Conservation (phyloP, 495 filamentous ascomycete genomes). For the Entonaema liquescens region DNA sequence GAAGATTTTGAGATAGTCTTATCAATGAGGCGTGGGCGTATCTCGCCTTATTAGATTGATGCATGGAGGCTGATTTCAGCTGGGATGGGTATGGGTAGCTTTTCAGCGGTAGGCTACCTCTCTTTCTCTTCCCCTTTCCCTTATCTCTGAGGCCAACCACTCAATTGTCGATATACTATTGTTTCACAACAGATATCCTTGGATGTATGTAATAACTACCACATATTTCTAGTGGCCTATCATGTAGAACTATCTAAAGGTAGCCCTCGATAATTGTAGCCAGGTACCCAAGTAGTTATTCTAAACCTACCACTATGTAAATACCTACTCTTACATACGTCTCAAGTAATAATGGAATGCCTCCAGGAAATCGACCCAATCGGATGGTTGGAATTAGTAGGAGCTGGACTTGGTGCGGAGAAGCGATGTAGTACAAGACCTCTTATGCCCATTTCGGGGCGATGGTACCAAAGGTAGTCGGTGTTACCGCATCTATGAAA, state of each 20-base stretch:
- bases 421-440: slow-evolving; percentile 19
- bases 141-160: neutral
- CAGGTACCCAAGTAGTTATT: no score
- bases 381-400: neutral
- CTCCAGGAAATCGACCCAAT: neutral
- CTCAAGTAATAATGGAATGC: neutral
- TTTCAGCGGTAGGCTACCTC: neutral
- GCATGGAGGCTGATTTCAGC: slow-evolving; percentile 27
- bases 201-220: neutral
- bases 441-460: slow-evolving; percentile 23
- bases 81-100: slow-evolving; percentile 10
- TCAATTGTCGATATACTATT: neutral
- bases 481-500: slow-evolving; percentile 11
- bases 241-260: no score
- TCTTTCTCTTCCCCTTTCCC: no score
- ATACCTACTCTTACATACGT: neutral
- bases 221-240: neutral
- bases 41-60: neutral
- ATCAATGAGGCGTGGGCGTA: neutral
- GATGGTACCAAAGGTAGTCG: slow-evolving; percentile 24
- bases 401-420: slow-evolving; percentile 22
- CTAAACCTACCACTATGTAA: no score
- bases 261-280: no score
- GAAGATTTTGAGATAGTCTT: neutral
- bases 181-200: neutral